Percentiles rank a stretch among this genome's conserved stretches.
These are phyloP conservation scores for Torrubiellomyces zombiae DNA, from an alignment of 2,329 filamentous ascomycete genomes.

Conservation along the genomic window DNA sequence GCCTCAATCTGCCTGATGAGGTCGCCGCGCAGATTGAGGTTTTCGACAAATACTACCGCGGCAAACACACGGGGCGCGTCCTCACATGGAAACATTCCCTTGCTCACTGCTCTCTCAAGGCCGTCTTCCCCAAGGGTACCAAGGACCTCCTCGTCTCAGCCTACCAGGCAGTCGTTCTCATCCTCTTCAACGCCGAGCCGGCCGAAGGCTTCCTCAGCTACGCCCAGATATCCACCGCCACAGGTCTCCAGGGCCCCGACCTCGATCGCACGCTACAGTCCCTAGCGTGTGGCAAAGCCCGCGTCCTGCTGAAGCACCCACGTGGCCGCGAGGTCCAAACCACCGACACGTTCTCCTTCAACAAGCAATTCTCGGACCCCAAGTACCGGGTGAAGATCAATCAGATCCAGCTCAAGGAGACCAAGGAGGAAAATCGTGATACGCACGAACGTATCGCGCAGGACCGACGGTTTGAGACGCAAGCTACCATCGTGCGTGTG, in stretches of 20 bases:
- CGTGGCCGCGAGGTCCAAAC: conserved; percentile 63
- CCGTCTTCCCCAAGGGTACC: conserved; percentile 57
- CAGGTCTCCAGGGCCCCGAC: conserved; percentile 59
- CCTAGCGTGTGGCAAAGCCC: conserved; percentile 76
- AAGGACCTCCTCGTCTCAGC: conserved; percentile 87
- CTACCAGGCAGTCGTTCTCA: conserved; percentile 79
- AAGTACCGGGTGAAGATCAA: conserved; percentile 96
- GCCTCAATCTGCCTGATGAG: conserved; percentile 56
- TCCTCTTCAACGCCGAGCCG: conserved; percentile 66
- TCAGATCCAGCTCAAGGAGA: conserved; percentile 94
- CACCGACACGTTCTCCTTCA: conserved; percentile 75
- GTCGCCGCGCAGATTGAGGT: conserved; percentile 61
- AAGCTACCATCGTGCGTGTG: conserved; percentile 90
- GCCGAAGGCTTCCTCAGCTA: conserved; percentile 52
- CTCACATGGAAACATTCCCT: conserved; percentile 86
- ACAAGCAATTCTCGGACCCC: conserved; percentile 56
- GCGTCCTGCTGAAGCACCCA: conserved; percentile 71
- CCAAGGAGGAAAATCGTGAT: conserved; percentile 82
- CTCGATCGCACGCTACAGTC: conserved; percentile 86
- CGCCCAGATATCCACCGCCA: conserved; percentile 55
- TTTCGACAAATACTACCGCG: conserved; percentile 75
- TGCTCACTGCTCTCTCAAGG: conserved; percentile 77
- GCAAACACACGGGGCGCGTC: conserved; percentile 74
- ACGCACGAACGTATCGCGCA: conserved; percentile 81
- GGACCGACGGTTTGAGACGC: conserved; percentile 88